Evolutionary conservation across 108 stramenopile species (phyloP).

Genomic region (Nitzschia sp.): DNA sequence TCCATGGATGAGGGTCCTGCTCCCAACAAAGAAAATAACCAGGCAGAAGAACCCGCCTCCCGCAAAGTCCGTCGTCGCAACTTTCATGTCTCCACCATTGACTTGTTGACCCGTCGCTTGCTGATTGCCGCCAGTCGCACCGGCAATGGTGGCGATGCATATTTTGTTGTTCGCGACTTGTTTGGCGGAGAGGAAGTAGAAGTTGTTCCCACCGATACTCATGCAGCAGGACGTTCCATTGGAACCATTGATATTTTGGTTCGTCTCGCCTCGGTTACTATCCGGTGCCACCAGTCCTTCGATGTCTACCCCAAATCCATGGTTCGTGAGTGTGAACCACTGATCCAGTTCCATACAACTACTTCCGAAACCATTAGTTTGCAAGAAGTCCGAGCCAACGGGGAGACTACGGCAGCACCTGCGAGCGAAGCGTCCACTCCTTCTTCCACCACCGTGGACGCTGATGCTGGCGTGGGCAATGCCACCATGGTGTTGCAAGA

Average conservation of each 20-base stretch:
- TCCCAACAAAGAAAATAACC: neutral
- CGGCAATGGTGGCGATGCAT: conserved; percentile 85
- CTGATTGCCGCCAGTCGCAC: conserved; percentile 80
- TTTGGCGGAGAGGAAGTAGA: conserved; percentile 88
- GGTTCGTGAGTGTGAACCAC: conserved; percentile 64
- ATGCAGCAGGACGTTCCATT: conserved; percentile 28
- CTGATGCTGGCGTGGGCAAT: neutral
- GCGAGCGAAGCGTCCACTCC: neutral
- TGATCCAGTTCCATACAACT: conserved; percentile 85
- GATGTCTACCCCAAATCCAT: conserved; percentile 78
- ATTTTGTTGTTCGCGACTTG: conserved; percentile 79
- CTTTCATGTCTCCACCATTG: conserved; percentile 64
- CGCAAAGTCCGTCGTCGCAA: conserved; percentile 19
- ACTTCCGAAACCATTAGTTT: conserved; percentile 80
- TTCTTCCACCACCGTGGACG: neutral
- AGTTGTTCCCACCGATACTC: conserved; percentile 64
- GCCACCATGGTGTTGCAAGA: conserved; percentile 54
- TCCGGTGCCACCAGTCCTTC: conserved; percentile 85
- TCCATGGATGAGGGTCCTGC: neutral
- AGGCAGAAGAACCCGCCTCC: neutral
- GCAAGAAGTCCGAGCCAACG: conserved; percentile 61
- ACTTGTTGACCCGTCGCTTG: conserved; percentile 69
- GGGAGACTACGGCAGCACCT: conserved; percentile 19
- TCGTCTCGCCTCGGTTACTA: conserved; percentile 61
- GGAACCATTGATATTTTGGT: conserved; percentile 82